Conservation (phyloP, 2,329 filamentous ascomycete species). For the Ophiosphaerella korrae region DNA sequence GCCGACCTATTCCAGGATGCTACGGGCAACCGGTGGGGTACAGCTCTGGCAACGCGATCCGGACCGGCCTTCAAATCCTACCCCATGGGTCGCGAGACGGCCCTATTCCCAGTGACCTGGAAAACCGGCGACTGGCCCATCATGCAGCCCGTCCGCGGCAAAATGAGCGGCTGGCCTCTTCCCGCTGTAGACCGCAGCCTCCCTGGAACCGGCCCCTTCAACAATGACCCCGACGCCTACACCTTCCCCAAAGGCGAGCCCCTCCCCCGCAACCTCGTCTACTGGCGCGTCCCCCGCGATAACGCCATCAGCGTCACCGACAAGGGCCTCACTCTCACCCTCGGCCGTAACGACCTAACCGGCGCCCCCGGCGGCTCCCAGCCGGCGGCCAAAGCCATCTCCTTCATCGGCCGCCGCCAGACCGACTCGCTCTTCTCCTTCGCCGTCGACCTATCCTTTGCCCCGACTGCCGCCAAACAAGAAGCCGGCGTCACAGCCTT, state of each 20-base stretch:
- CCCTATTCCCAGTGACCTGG: constrained; percentile 34
- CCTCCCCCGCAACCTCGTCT: constrained; percentile 58
- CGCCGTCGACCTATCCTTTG: constrained; percentile 50
- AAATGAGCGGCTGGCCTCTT: constrained; percentile 51
- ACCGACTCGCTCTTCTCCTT: constrained; percentile 60
- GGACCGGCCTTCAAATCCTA: constrained; percentile 14
- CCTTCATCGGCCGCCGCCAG: constrained; percentile 59
- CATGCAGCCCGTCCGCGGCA: constrained; percentile 49
- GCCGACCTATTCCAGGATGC: constrained; percentile 36
- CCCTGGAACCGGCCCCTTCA: constrained; percentile 47
- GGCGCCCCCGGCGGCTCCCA: constrained; percentile 53
- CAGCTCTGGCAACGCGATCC: constrained; percentile 28
- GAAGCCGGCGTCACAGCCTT: constrained; percentile 61
- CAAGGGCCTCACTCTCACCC: constrained; percentile 41
- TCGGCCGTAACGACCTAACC: constrained; percentile 59
- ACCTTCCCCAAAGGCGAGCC: constrained; percentile 52
- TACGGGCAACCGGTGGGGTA: constrained; percentile 31
- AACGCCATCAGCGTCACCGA: constrained; percentile 35
- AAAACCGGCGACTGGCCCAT: constrained; percentile 51
- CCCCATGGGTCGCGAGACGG: constrained; percentile 38
- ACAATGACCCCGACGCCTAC: constrained; percentile 51
- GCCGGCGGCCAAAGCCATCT: constrained; percentile 53
- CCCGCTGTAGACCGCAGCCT: constrained; percentile 43
- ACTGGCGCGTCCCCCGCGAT: constrained; percentile 59
- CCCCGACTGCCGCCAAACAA: constrained; percentile 44